phyloP scores from a whole-genome alignment of 768 basidiomycete species.

The Amanita inopinata region DNA sequence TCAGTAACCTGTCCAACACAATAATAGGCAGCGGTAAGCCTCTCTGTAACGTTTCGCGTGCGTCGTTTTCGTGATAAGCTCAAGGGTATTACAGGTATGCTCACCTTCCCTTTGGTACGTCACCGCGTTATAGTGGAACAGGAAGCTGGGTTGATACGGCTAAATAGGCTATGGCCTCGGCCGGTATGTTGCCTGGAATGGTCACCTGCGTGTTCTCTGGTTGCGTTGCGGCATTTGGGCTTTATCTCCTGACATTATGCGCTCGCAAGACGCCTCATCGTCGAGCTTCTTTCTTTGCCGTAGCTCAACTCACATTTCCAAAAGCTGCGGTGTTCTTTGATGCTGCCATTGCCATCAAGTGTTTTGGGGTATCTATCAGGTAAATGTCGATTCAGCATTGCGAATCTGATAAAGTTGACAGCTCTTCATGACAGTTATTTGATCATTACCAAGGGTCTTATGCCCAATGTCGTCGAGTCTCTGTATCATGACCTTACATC shows the following conservation, averaged over 20 bases:
- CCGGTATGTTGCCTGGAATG: constrained; percentile 84
- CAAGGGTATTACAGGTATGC: constrained; percentile 50
- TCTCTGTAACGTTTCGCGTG: constrained; percentile 6
- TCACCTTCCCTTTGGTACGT: constrained; percentile 76
- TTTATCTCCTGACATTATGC: constrained; percentile 82
- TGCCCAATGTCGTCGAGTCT: constrained; percentile 83
- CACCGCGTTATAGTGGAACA: constrained; percentile 1
- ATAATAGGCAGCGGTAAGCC: constrained; percentile 82
- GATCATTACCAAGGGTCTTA: constrained; percentile 87
- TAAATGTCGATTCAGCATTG: constrained; percentile 24
- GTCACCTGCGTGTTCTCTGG: constrained; percentile 83
- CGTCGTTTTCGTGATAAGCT: not conserved
- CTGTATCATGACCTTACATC: constrained; percentile 74
- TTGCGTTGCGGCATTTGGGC: constrained; percentile 65
- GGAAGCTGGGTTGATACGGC: constrained; percentile 6
- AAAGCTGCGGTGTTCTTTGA: constrained; percentile 84
- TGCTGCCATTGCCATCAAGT: constrained; percentile 90
- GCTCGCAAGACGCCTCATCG: constrained; percentile 70
- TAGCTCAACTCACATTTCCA: constrained; percentile 84
- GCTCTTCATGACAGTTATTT: constrained; percentile 48
- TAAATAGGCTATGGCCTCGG: constrained; percentile 76
- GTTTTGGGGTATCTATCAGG: constrained; percentile 94
- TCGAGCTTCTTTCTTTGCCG: constrained; percentile 72
- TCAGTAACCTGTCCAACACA: constrained; percentile 81
- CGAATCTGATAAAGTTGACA: not conserved